Base-by-base conservation (phyloP, 2,329 filamentous ascomycete genomes). In the Bimuria novae-zelandiae region DNA sequence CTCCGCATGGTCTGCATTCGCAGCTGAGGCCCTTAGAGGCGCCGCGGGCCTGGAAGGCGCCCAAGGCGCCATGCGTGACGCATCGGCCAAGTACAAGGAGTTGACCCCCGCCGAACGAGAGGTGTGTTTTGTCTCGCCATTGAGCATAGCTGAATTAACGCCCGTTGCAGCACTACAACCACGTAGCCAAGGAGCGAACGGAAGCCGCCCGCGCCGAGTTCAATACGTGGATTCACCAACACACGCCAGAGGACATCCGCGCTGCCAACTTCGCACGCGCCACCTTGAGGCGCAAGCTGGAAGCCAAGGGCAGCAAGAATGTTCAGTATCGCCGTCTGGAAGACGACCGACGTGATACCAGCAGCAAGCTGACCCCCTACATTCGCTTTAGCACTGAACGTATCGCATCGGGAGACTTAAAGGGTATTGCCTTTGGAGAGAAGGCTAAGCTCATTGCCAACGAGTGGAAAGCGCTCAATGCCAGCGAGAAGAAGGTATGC, bases 231-330 rank as follows among this genome's bases (percentile, higher is more conserved):
- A 68, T 89, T 17, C 68, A 79, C 27, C 72, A 69, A 3, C 71
- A 85, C 63, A 82, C 82, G 1, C 79, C 83, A 8, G 74, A 82
- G 4, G 68, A 86, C 63, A 87, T 89, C 60, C 75, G 74, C 40
- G 53, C 76, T 3, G 86, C 86, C 51, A 89, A 89, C 67, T 64
- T 59, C 10, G 86, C 86, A 10, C 82, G 86, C 32, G 53, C 33
- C 1, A 10, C 37, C 4, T 61, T 81, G 16, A 65, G 67, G 10
- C 64, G 53, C n/a, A 64, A 56, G 36, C 43, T 55, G 4, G 56
- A 37, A 25, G 17, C 44, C 11, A 55, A 45, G 3, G 21, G 7
- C 62, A 61, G 37, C 47, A 41, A 8, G 41, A 23, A 23, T 64
- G 52, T 51, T 45, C 54, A 4, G 14, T 65, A 42, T 60, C 58